A percentile compares a stretch with the other conserved stretches of the same genome.
These are phyloP conservation scores for Metarhizium humberi DNA, from an alignment of 2,329 filamentous ascomycete species.

Conservation along the genomic window DNA sequence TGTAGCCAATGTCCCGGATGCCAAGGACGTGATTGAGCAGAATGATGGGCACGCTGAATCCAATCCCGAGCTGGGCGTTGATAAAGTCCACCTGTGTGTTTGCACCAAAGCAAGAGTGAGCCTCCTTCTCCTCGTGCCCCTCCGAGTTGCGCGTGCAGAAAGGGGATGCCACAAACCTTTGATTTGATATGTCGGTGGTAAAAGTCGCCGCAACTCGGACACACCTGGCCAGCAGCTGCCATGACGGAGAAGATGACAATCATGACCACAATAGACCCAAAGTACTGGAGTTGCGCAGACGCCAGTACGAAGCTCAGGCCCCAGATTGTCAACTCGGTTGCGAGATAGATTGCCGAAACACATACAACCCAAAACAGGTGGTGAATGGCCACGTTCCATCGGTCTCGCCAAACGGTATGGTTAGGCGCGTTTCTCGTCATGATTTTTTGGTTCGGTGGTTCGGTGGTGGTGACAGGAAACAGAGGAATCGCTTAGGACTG, in stretches of 20 bases:
- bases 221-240: slow-evolving; percentile 14
- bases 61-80: slow-evolving; percentile 41
- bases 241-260: slow-evolving; percentile 26
- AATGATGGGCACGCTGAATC: slow-evolving; percentile 40
- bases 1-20: slow-evolving; percentile 26
- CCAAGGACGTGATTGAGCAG: slow-evolving; percentile 30
- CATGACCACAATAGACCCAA: slow-evolving; percentile 41
- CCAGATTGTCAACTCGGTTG: slow-evolving; percentile 37
- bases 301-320: slow-evolving; percentile 28
- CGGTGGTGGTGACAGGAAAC: slow-evolving; percentile 1
- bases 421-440: slow-evolving; percentile 3
- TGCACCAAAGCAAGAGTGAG: background rate
- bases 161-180: slow-evolving; percentile 18
- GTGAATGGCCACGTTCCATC: slow-evolving; percentile 4
- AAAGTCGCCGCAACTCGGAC: slow-evolving; percentile 12
- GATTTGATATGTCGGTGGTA: slow-evolving; percentile 23
- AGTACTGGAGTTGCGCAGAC: slow-evolving; percentile 28
- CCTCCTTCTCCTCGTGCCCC: background rate
- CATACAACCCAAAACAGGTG: slow-evolving; percentile 16
- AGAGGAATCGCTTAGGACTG: slow-evolving; percentile 1
- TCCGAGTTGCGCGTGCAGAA: background rate
- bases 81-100: slow-evolving; percentile 35
- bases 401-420: slow-evolving; percentile 8
- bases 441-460: slow-evolving; percentile 2
- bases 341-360: slow-evolving; percentile 27